Base-by-base conservation (phyloP, 2,329 filamentous ascomycete genomes). In the Magnaporthiopsis incrustans region DNA sequence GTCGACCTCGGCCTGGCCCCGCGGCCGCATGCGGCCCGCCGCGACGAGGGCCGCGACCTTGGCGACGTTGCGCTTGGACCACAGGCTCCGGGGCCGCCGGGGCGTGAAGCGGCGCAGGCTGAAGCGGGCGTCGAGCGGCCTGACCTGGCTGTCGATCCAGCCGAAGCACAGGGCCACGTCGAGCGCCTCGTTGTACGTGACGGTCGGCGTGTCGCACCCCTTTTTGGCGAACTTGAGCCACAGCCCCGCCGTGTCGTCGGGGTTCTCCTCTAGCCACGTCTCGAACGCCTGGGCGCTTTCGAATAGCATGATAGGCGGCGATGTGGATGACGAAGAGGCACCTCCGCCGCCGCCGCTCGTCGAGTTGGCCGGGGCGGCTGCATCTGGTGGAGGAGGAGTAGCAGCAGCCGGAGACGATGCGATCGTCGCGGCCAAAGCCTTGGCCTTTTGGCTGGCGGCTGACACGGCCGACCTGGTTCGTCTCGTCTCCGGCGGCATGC, bases 111-210 rank as follows among this genome's bases (percentile, higher is more conserved):
- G 79, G 68, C 84, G 82, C 1, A 82, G 70, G 70, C 82, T 86
- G 67, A 77, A 79, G 3, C 7, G 18, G 0, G 76, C 76, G 67
- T 85, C 79, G 60, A 76, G 71, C 3, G 73, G 73, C 65, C 25
- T 74, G 74, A 60, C 77, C 68, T 84, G 83, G 0, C 85, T 83
- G 70, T 88, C 84, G 64, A 87, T 88, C 85, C 85, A 88, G 57
- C 85, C 85, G 69, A 81, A 82, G 70, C 84, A 87, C 8, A 88
- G 76, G 1, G 84, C 84, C 44, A 77, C 73, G 69, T 86, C 81
- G 25, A 87, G 77, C 1, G 84, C 84, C 69, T 85, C 63, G 38
- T 64, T 44, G 59, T 64, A 64, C 6, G 27, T 64, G 18, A 64
- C 59, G 6, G 58, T 61, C 14, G 30, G 50, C 11, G 33, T 50